These are phyloP conservation scores for Geranomyces variabilis DNA, from an alignment of 192 early-diverging fungal species.

Conservation along the genomic window DNA sequence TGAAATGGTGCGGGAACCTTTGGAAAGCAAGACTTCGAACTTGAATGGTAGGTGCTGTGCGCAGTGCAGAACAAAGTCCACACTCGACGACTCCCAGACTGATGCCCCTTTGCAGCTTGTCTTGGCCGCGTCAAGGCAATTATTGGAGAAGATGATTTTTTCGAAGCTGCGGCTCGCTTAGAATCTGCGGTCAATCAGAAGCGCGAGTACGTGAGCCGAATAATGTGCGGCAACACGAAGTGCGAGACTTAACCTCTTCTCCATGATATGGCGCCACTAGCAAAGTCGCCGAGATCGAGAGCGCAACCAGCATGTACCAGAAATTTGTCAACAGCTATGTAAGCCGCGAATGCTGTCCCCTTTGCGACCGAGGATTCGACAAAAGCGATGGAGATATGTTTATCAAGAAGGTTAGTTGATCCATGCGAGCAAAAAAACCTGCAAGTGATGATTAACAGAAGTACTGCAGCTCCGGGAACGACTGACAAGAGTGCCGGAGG, in stretches of 20 bases:
- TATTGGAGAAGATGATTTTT: slow-evolving; percentile 29
- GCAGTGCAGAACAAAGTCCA: too few species aligned
- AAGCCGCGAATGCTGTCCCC: slow-evolving; percentile 71
- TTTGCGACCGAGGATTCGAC: slow-evolving; percentile 81
- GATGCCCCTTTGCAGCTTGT: slow-evolving; percentile 5
- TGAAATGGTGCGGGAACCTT: slow-evolving; percentile 4
- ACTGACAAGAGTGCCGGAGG: slow-evolving; percentile 41
- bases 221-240: not conserved
- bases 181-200: slow-evolving; percentile 33
- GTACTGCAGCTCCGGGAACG: slow-evolving; percentile 38
- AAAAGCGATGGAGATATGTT: slow-evolving; percentile 49
- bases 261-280: not conserved
- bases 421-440: not conserved
- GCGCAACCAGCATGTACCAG: slow-evolving; percentile 64
- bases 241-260: not conserved
- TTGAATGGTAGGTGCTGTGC: slow-evolving; percentile 12
- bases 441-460: not conserved
- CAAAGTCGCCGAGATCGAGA: slow-evolving; percentile 47
- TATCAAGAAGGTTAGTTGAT: slow-evolving; percentile 41
- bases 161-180: slow-evolving; percentile 13
- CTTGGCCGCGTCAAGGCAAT: slow-evolving; percentile 21
- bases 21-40: slow-evolving; percentile 24
- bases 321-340: slow-evolving; percentile 71
- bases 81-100: too few species aligned
- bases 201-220: slow-evolving; percentile 29